A percentile compares a stretch with the other conserved stretches of the same genome.
Evolutionary conservation across 1,284 basidiomycete genomes (phyloP).

Genomic region (Fomitopsis betulina): DNA sequence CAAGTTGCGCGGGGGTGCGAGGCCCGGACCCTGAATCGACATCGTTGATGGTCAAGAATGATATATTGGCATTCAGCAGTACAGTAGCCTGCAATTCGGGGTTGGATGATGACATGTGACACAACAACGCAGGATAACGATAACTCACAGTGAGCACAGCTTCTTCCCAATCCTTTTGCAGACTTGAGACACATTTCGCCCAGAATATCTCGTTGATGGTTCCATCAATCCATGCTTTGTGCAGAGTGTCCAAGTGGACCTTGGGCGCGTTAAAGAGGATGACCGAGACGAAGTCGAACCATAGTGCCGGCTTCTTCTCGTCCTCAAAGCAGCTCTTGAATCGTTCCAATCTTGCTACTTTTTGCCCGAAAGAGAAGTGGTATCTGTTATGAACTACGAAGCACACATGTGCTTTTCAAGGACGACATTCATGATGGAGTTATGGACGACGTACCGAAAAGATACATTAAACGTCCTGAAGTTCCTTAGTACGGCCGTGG

Average conservation of each 20-base stretch:
- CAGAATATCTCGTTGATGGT: slow-evolving; percentile 35
- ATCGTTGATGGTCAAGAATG: slow-evolving; percentile 40
- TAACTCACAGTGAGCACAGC: slow-evolving; percentile 42
- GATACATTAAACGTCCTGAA: slow-evolving; percentile 41
- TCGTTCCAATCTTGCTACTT: slow-evolving; percentile 42
- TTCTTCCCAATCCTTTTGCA: slow-evolving; percentile 46
- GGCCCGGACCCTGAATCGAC: slow-evolving; percentile 24
- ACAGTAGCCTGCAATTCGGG: slow-evolving; percentile 33
- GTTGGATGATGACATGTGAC: background rate
- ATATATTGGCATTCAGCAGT: slow-evolving; percentile 39
- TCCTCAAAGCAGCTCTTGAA: slow-evolving; percentile 37
- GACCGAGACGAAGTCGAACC: slow-evolving; percentile 30
- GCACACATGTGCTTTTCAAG: background rate
- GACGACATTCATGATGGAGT: too few species aligned
- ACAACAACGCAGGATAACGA: slow-evolving; percentile 10
- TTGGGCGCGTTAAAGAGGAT: slow-evolving; percentile 41
- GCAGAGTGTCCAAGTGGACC: slow-evolving; percentile 34
- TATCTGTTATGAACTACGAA: slow-evolving; percentile 49
- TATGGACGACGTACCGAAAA: slow-evolving; percentile 32
- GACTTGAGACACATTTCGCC: slow-evolving; percentile 35
- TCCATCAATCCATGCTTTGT: slow-evolving; percentile 38
- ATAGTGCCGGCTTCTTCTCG: slow-evolving; percentile 21
- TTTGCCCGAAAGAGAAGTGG: slow-evolving; percentile 39
- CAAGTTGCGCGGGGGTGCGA: slow-evolving; percentile 35
- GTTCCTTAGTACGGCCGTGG: background rate